Conservation (phyloP, 2,329 filamentous ascomycete species). For the Sclerotinia spermophila region DNA sequence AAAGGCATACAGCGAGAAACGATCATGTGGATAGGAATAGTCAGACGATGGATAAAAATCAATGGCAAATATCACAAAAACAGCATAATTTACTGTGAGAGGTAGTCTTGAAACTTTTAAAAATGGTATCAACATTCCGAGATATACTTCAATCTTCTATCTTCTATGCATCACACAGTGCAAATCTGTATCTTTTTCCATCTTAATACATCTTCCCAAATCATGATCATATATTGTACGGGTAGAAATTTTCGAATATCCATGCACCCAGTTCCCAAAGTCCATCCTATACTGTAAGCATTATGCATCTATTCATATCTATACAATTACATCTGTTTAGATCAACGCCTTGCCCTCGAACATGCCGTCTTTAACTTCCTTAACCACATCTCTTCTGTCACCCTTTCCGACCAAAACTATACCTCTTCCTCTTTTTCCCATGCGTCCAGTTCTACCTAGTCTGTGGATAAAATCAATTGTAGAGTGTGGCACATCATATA, state of each 20-base stretch:
- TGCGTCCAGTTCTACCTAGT: conserved; percentile 83
- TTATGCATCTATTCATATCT: neutral
- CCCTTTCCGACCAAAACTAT: conserved; percentile 87
- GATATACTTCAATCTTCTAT: neutral
- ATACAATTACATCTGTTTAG: conserved; percentile 37
- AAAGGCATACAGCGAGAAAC: neutral
- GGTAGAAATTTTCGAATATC: neutral
- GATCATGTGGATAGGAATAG: too few species aligned
- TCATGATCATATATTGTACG: neutral
- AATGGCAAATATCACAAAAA: neutral
- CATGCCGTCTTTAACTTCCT: conserved; percentile 88
- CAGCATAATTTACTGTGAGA: neutral
- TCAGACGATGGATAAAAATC: neutral
- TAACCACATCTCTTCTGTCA: conserved; percentile 84
- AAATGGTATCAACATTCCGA: neutral
- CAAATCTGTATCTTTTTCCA: neutral
- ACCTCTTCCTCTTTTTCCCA: conserved; percentile 84
- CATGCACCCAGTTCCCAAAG: neutral
- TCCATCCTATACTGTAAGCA: neutral
- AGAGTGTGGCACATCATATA: conserved; percentile 97
- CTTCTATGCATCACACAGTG: neutral
- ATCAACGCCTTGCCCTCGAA: conserved; percentile 76
- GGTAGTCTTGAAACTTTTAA: neutral
- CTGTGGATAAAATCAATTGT: conserved; percentile 98
- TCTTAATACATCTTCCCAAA: neutral